phyloP scores from a whole-genome alignment of 1,284 basidiomycete genomes.

The Cutaneotrichosporon cavernicola region DNA sequence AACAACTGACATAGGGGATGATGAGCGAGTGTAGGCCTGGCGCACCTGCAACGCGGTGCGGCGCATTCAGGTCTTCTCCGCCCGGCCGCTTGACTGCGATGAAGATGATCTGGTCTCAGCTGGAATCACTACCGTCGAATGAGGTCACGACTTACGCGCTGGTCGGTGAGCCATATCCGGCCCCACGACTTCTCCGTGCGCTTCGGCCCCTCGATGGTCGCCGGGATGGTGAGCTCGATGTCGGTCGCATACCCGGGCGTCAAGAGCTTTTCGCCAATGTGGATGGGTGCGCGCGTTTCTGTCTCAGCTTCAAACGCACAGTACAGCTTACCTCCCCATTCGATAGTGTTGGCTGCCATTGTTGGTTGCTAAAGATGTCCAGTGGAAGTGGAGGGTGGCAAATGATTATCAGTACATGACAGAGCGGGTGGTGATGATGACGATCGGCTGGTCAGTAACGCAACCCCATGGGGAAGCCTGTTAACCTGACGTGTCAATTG shows the following conservation, averaged over 20 bases:
- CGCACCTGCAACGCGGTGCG: conserved; percentile 23
- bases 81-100: conserved; percentile 12
- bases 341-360: conserved; percentile 26
- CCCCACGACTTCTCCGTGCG: conserved; percentile 38
- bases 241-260: conserved; percentile 35
- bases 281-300: conserved; percentile 18
- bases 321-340: conserved; percentile 8
- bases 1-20: conserved; percentile 37
- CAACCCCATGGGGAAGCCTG: no score
- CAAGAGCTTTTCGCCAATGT: conserved; percentile 35
- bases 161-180: conserved; percentile 43
- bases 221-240: conserved; percentile 42
- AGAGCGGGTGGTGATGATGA: not conserved
- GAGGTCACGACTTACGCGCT: conserved; percentile 33
- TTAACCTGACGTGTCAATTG: conserved; percentile 9
- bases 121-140: no score
- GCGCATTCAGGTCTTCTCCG: conserved; percentile 16
- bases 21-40: conserved; percentile 34
- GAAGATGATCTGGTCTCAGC: conserved; percentile 32
- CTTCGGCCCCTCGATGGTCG: conserved; percentile 46
- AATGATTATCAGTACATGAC: not conserved
- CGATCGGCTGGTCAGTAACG: not conserved
- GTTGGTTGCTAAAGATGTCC: not conserved
- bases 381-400: not conserved
- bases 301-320: not conserved